phyloP scores from a whole-genome alignment of 2,329 filamentous ascomycete genomes.

The Colletotrichum sp. region DNA sequence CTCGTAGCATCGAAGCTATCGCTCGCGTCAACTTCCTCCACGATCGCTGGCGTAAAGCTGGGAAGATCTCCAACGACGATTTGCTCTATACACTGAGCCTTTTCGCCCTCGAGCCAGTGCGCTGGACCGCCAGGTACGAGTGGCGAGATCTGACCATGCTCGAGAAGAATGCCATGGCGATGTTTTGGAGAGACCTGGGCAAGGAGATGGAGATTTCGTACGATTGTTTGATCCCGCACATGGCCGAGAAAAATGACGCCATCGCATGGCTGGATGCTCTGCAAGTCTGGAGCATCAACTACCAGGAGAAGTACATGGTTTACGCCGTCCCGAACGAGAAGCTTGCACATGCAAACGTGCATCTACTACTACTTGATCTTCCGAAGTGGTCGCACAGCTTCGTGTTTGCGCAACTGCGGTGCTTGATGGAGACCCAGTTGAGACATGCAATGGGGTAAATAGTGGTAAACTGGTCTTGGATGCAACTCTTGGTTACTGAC shows the following conservation, averaged over 20 bases:
- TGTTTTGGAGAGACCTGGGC: constrained; percentile 63
- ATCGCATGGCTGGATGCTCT: constrained; percentile 58
- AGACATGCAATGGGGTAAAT: constrained; percentile 6
- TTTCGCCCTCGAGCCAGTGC: constrained; percentile 60
- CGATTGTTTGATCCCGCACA: constrained; percentile 43
- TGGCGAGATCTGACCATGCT: constrained; percentile 61
- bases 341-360: neutral
- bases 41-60: constrained; percentile 57
- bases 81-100: constrained; percentile 69
- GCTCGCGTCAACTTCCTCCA: constrained; percentile 71
- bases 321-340: constrained; percentile 6
- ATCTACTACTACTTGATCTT: neutral
- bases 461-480: no score
- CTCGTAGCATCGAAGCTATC: constrained; percentile 54
- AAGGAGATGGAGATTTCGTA: constrained; percentile 60
- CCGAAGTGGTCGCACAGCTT: neutral
- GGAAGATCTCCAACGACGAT: constrained; percentile 66
- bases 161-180: constrained; percentile 60
- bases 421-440: neutral
- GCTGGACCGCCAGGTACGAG: constrained; percentile 59
- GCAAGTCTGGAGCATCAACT: constrained; percentile 50
- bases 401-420: neutral
- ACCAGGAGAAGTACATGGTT: constrained; percentile 56
- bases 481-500: neutral
- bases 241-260: constrained; percentile 47